Evolutionary conservation across 192 early-diverging fungal species (phyloP), one percentile per base, ranked within the genome.

Genomic region (Coemansia sp.): DNA sequence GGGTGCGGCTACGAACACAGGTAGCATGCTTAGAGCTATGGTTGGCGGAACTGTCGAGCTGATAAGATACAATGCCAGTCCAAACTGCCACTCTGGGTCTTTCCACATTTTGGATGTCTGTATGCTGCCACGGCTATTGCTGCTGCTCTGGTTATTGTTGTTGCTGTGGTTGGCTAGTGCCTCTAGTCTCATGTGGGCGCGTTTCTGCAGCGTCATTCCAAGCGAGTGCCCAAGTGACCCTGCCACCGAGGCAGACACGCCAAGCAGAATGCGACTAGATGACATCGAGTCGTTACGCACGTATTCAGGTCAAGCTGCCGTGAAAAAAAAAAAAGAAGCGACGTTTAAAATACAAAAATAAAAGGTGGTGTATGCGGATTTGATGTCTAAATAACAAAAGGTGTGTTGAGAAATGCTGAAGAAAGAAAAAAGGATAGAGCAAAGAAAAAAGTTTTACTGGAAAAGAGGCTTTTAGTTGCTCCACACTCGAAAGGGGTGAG

Each of bases 1-100:
- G 7, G 92, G 92, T 11, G 92, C 92, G 15, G 91, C 75, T 53
- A 92, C 91, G 65, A 91, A 88, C 11, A 93, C 90, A 2, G 92
- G 92, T 11, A 93, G 83, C 60, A 91, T 88, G 62, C 90, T 91
- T 54, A 93, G 88, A 0, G 92, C 87, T 38, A 93, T 87, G 7
- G 87, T 78, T 0, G 91, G 89, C 53, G 90, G 90, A 17, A 87
- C 88, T 8, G 90, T 87, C 37, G 90, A 91, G 51, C 90, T 88
- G 41, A 87, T 64, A 61, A 93, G 77, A 58, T 90, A 92, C 20
- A 88, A 85, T 28, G 76, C 83, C 69, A 92, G 85, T 22, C 90
- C 90, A 8, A 79, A 52, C 64, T 88, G 87, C 92, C 92, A 93
- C 45, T 91, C 76, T 1, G 86, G 69, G 73, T 86, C 86, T 15